phyloP scores from a whole-genome alignment of 495 filamentous ascomycete genomes.

The Neurospora hispaniola region DNA sequence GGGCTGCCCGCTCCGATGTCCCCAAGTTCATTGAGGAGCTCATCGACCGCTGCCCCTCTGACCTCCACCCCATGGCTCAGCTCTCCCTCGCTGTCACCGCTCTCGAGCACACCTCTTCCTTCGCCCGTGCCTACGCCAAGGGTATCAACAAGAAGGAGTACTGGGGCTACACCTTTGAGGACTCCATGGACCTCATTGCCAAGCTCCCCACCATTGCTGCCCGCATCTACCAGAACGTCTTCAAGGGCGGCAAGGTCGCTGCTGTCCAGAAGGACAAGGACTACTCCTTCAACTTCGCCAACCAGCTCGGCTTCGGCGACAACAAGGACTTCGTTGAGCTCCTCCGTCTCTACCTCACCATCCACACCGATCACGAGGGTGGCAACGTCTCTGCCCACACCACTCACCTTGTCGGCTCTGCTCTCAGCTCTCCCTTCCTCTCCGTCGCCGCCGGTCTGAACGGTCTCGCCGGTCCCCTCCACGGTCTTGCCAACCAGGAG shows the following conservation, averaged over 20 bases:
- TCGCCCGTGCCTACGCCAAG: slow-evolving; percentile 96
- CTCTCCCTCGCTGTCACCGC: slow-evolving; percentile 96
- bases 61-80: slow-evolving; percentile 99
- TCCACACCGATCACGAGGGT: slow-evolving; percentile 98
- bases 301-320: slow-evolving; percentile 90
- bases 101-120: slow-evolving; percentile 94
- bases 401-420: slow-evolving; percentile 93
- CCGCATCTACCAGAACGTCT: slow-evolving; percentile 98
- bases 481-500: slow-evolving; percentile 99
- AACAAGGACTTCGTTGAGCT: slow-evolving; percentile 98
- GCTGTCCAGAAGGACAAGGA: slow-evolving; percentile 96
- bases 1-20: slow-evolving; percentile 92
- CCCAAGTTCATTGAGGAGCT: slow-evolving; percentile 98
- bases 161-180: slow-evolving; percentile 98
- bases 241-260: slow-evolving; percentile 98
- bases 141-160: slow-evolving; percentile 98
- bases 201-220: slow-evolving; percentile 97
- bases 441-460: slow-evolving; percentile 93
- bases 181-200: slow-evolving; percentile 99
- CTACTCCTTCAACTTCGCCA: slow-evolving; percentile 95
- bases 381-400: slow-evolving; percentile 98
- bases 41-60: slow-evolving; percentile 96
- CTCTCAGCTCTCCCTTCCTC: slow-evolving; percentile 93
- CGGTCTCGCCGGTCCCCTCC: slow-evolving; percentile 93
- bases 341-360: slow-evolving; percentile 96